Percentiles rank a stretch among this genome's conserved stretches.
Conservation (phyloP, 164 flowering plant species). For the Tetrastigma voinierianum region DNA sequence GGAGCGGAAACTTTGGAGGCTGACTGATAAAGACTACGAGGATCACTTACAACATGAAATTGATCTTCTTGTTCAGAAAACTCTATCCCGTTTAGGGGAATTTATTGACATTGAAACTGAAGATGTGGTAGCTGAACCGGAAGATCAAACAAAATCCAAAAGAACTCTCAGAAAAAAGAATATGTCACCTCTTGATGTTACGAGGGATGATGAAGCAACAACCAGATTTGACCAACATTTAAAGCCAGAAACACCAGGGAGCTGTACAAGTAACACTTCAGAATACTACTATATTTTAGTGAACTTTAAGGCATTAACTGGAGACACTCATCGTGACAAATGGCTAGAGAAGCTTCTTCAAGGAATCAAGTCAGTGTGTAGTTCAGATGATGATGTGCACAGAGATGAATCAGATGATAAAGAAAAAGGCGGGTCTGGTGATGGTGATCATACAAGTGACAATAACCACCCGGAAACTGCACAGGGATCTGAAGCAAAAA, state of each 20-base stretch:
- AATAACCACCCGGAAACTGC: slow-evolving; percentile 17
- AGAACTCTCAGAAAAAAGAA: slow-evolving; percentile 48
- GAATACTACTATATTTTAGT: slow-evolving; percentile 50
- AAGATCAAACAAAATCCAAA: slow-evolving; percentile 52
- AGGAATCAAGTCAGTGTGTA: slow-evolving; percentile 49
- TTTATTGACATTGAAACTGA: slow-evolving; percentile 75
- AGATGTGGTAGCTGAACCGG: slow-evolving; percentile 45
- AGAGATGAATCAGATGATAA: slow-evolving; percentile 33
- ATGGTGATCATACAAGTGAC: slow-evolving; percentile 5
- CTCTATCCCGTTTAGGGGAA: slow-evolving; percentile 63
- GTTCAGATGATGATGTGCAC: slow-evolving; percentile 23
- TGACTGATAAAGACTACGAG: slow-evolving; percentile 92
- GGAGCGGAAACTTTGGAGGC: slow-evolving; percentile 67
- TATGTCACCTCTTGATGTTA: slow-evolving; percentile 68
- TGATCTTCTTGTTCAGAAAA: slow-evolving; percentile 87
- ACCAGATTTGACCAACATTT: slow-evolving; percentile 37
- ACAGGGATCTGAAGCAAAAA: slow-evolving; percentile 35
- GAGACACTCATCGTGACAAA: slow-evolving; percentile 71
- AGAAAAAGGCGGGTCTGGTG: slow-evolving; percentile 33
- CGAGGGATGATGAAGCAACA: slow-evolving; percentile 60
- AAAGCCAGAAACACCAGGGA: slow-evolving; percentile 78
- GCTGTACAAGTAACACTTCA: slow-evolving; percentile 45
- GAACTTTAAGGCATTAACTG: slow-evolving; percentile 62
- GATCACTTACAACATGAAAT: slow-evolving; percentile 83
- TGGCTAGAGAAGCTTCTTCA: slow-evolving; percentile 83